Base-by-base conservation (phyloP, 1,139 yeast genomes). In the Zygoascus hellenicus region DNA sequence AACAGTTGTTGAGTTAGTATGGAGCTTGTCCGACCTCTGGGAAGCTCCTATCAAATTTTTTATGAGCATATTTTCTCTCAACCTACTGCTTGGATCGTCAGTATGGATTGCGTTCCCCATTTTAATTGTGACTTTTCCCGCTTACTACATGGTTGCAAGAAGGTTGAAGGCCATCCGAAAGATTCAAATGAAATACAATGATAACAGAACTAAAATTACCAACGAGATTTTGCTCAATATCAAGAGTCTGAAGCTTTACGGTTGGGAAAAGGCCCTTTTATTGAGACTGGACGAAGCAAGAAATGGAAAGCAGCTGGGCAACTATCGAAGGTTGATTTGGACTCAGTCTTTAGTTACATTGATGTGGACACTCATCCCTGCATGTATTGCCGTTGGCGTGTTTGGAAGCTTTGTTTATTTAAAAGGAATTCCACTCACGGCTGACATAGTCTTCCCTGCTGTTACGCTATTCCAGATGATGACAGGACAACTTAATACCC, bases 291-390 rank as follows among this genome's bases (percentile, higher is more conserved):
- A 51, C 38, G 73, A 74, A 54, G 90, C 90, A 30, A 81, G 98
- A 74, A 86, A 88, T 59, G 87, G 84, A 44, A 80, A 82, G 59
- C 97, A 94, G 67, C 77, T 94, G 65, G 72, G 70, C 33, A 87
- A 86, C 58, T 75, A 89, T 64, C 79, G 75, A 56, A 78, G 71
- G 45, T 73, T 80, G 50, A 46, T 54, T 48, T 41, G 51, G 44
- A 47, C 22, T 62, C 73, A 46, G 41, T 79, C 80, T 15, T 55
- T 72, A 22, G 74, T 78, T 40, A 72, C 67, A 50, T 76, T 81
- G 56, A 70, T 81, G 16, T 83, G 89, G 89, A 71, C 74, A 13
- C 68, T 80, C 53, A 79, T 81, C 43, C 88, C 89, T 2, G 77
- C 87, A 1, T 76, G 83, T 47, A 70, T 80, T 1, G 75, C 85